Evolutionary conservation across 768 basidiomycete species (phyloP).

Genomic region (Amanita molliuscula): DNA sequence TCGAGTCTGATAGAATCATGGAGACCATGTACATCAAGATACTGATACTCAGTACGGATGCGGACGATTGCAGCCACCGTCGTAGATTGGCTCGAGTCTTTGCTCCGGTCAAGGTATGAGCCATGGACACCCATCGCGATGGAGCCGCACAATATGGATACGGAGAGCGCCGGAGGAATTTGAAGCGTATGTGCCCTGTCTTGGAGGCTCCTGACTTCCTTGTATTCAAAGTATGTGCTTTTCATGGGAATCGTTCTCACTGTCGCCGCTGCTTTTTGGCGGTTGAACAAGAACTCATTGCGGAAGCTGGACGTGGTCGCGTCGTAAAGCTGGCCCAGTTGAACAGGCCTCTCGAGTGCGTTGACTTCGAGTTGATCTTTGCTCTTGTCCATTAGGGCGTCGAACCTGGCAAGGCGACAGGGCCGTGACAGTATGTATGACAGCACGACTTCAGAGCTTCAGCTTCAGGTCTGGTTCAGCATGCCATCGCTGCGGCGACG

Average conservation of each 20-base stretch:
- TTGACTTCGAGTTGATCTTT: neutral
- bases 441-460: too few relatives aligned
- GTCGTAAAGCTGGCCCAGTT: neutral
- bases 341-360: neutral
- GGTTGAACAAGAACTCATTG: neutral
- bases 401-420: neutral
- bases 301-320: neutral
- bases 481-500: too few relatives aligned
- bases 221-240: slow-evolving; percentile 3
- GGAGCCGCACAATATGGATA: neutral
- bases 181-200: neutral
- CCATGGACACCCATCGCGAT: neutral
- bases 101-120: slow-evolving; percentile 1
- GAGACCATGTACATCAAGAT: neutral
- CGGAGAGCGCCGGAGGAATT: neutral
- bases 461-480: too few relatives aligned
- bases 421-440: too few relatives aligned
- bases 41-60: neutral
- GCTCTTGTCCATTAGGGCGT: neutral
- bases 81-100: neutral
- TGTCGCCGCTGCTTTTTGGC: neutral
- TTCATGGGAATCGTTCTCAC: neutral
- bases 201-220: slow-evolving; percentile 2
- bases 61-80: neutral
- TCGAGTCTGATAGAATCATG: neutral